phyloP scores from a whole-genome alignment of 2,329 filamentous ascomycete genomes.

The Lachnellula cervina region DNA sequence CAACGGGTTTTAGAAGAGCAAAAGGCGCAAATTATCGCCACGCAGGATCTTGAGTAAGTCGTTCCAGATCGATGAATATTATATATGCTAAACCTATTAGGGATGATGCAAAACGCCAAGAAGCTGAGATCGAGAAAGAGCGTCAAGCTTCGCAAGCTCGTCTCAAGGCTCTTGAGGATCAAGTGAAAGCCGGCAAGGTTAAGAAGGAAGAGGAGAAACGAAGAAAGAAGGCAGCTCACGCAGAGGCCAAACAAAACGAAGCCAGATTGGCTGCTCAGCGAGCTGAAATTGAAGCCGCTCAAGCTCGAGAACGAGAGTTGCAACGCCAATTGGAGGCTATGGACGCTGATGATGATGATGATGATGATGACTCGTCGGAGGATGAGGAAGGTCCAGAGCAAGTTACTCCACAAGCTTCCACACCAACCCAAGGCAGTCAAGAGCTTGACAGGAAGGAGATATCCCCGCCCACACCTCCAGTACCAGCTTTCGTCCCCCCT shows the following conservation, averaged over 20 bases:
- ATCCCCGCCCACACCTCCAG: slow-evolving; percentile 49
- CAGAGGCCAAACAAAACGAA: slow-evolving; percentile 85
- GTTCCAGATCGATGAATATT: neutral
- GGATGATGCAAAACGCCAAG: slow-evolving; percentile 66
- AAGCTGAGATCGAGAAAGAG: slow-evolving; percentile 75
- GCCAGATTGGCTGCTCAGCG: slow-evolving; percentile 75
- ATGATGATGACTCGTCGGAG: slow-evolving; percentile 68
- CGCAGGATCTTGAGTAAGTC: slow-evolving; percentile 77
- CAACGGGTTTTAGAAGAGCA: slow-evolving; percentile 66
- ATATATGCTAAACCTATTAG: slow-evolving; percentile 42
- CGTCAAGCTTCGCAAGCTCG: slow-evolving; percentile 76
- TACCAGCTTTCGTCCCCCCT: slow-evolving; percentile 49
- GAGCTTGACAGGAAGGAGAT: slow-evolving; percentile 50
- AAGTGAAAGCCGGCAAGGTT: slow-evolving; percentile 87
- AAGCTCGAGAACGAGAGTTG: slow-evolving; percentile 83
- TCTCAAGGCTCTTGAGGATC: slow-evolving; percentile 84
- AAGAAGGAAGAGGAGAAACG: slow-evolving; percentile 97
- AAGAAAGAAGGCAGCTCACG: slow-evolving; percentile 80
- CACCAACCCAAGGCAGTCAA: slow-evolving; percentile 50
- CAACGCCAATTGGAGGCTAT: slow-evolving; percentile 77
- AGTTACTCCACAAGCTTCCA: slow-evolving; percentile 58
- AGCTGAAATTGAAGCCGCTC: slow-evolving; percentile 87
- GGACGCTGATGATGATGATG: slow-evolving; percentile 64
- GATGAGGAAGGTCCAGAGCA: slow-evolving; percentile 76
- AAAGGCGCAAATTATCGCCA: slow-evolving; percentile 68